Evolutionary conservation across 805 yeast genomes (phyloP).

Genomic region (Candida jianshihensis): DNA sequence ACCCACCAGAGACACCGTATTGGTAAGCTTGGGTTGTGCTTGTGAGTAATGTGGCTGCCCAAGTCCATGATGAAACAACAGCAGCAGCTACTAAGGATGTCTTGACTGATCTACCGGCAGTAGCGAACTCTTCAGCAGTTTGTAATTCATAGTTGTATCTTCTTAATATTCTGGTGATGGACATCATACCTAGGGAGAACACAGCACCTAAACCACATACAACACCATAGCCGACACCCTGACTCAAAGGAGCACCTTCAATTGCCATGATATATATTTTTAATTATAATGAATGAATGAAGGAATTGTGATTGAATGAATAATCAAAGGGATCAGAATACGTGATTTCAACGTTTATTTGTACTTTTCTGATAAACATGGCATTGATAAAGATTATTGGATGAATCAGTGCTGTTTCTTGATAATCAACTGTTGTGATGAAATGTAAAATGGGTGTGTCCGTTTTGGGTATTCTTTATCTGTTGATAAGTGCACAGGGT

Average conservation of each 20-base stretch:
- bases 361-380: too few species aligned
- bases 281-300: too few species aligned
- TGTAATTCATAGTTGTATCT: conserved; percentile 81
- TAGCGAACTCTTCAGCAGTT: conserved; percentile 89
- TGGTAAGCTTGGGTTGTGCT: conserved; percentile 74
- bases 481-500: too few species aligned
- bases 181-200: conserved; percentile 74
- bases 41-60: conserved; percentile 76
- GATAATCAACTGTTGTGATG: too few species aligned
- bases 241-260: conserved; percentile 2
- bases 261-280: neutral
- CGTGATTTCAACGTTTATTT: too few species aligned
- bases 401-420: too few species aligned
- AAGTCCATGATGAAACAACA: conserved; percentile 91
- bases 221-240: conserved; percentile 1
- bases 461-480: too few species aligned
- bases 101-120: conserved; percentile 86
- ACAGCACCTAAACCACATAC: conserved; percentile 66
- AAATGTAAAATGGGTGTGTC: too few species aligned
- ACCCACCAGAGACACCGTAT: conserved; percentile 61
- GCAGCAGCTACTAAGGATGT: conserved; percentile 84
- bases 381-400: too few species aligned
- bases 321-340: too few species aligned
- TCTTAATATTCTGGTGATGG: conserved; percentile 60
- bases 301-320: too few species aligned